Base-by-base conservation (phyloP, 805 yeast genomes). In the Kregervanrija delftensis region DNA sequence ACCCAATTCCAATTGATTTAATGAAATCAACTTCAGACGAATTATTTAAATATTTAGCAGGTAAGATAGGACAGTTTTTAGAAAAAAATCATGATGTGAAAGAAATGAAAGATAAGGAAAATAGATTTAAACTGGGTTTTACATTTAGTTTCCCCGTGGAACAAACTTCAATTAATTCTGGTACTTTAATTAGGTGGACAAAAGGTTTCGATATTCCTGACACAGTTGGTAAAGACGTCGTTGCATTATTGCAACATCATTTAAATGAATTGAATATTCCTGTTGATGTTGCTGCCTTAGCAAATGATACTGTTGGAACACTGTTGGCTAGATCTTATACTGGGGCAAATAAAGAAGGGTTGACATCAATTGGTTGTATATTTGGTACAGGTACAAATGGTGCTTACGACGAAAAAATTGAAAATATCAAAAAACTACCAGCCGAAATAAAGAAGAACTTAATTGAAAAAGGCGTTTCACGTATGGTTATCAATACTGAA, bases 361-460 rank as follows among this genome's bases (percentile, higher is more conserved):
- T 79, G 46, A 86, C 97, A 9, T 75, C 85, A 8, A 72, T 90
- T 52, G 98, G 99, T 40, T 81, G 90, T 49, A 91, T 91, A 51
- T 87, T 90, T 58, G 99, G 99, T 53, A 93, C 99, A 2, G 99
- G 99, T 60, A 91, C 98, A 30, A 91, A 91, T 64, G 97, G 97
- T 49, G 96, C 96, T 12, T 91, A 93, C 66, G 73, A 78, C 60
- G 99, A 91, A 65, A 73, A 77, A 45, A 63, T 89, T 42, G 81
- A 77, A 36, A 76, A 81, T 44, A 86, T 93, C 54, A 76, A 76
- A 44, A 91, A 93, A 66, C 71, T 90, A 49, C 77, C 79, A n/a
- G 71, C 74, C 2, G 65, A 68, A 32, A 45, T 64, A 11, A 64
- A 64, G 39, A 64, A 58, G 22, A 61, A 60, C 15, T 64, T 74